A percentile compares a stretch with the other conserved stretches of the same genome.
Conservation (phyloP, 495 filamentous ascomycete genomes). For the Penicillium waksmanii region DNA sequence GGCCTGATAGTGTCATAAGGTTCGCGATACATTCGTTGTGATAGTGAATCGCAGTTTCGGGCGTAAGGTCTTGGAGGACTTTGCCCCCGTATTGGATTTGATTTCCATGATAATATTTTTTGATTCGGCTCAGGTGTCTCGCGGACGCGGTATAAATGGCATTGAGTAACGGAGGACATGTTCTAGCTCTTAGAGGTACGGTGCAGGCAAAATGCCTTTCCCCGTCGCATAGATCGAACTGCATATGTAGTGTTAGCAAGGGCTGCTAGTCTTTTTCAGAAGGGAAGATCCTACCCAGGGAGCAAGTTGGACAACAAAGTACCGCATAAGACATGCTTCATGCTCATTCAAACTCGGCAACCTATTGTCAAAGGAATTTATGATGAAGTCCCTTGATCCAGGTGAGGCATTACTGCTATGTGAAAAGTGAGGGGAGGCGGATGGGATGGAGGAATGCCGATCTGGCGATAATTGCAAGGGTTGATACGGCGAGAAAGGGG, state of each 20-base stretch:
- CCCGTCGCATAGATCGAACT: constrained; percentile 33
- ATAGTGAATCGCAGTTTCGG: constrained; percentile 30
- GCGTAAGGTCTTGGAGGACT: constrained; percentile 20
- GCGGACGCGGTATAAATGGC: constrained; percentile 38
- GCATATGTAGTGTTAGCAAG: neutral
- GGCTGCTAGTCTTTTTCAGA: neutral
- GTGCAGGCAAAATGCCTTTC: constrained; percentile 37
- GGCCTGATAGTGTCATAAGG: constrained; percentile 22
- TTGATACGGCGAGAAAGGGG: constrained; percentile 14
- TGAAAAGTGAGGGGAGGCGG: constrained; percentile 20
- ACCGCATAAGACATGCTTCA: constrained; percentile 37
- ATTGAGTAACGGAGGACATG: constrained; percentile 36
- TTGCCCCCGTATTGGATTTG: constrained; percentile 27
- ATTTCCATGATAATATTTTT: constrained; percentile 22
- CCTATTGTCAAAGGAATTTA: constrained; percentile 1
- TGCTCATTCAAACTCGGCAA: constrained; percentile 22
- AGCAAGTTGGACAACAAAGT: constrained; percentile 35
- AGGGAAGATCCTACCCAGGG: constrained; percentile 26
- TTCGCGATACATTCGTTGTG: constrained; percentile 34
- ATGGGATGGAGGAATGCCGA: constrained; percentile 15
- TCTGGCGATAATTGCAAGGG: constrained; percentile 16
- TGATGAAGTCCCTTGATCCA: constrained; percentile 6
- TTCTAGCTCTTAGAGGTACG: constrained; percentile 33
- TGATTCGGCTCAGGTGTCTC: constrained; percentile 30
- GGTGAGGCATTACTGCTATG: constrained; percentile 18